Percentiles rank a stretch among this genome's conserved stretches.
Conservation (phyloP, 345 rosid species). For the Pelargonium nanum region DNA sequence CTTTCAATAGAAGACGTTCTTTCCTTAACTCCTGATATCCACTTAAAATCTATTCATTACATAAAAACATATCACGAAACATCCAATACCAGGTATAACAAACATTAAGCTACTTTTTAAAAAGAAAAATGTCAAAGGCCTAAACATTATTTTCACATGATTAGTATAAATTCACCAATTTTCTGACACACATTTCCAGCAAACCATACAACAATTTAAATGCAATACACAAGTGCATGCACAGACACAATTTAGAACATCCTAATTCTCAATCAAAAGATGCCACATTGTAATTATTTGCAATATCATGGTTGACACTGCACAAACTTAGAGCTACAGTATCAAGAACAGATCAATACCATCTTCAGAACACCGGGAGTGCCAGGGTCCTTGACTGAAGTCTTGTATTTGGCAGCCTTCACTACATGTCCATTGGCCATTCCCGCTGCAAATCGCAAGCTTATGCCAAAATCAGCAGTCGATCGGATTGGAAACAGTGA, state of each 20-base stretch:
- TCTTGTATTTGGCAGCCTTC: conserved; percentile 66
- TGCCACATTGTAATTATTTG: not conserved
- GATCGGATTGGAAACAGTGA: not conserved
- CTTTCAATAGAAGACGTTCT: no score
- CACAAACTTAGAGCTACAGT: not conserved
- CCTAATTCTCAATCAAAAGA: not conserved
- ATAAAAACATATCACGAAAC: no score
- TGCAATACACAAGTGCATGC: no score
- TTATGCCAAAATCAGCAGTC: not conserved
- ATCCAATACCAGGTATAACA: no score
- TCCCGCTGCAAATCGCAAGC: not conserved
- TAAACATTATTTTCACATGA: no score
- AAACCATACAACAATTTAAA: no score
- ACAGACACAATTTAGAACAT: not conserved
- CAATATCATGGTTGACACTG: not conserved
- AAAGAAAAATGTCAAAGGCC: no score
- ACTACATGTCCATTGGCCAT: conserved; percentile 51
- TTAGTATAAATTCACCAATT: no score
- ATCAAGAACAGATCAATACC: conserved; percentile 22
- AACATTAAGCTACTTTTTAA: no score
- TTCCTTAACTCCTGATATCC: no score
- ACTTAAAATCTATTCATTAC: no score
- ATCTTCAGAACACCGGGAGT: conserved; percentile 58
- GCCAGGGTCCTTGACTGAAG: conserved; percentile 70
- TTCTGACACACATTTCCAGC: not conserved